Evolutionary conservation across 306 rosid species (phyloP), one percentile per base, ranked within the genome.

Genomic region (Trifolium fragiferum): DNA sequence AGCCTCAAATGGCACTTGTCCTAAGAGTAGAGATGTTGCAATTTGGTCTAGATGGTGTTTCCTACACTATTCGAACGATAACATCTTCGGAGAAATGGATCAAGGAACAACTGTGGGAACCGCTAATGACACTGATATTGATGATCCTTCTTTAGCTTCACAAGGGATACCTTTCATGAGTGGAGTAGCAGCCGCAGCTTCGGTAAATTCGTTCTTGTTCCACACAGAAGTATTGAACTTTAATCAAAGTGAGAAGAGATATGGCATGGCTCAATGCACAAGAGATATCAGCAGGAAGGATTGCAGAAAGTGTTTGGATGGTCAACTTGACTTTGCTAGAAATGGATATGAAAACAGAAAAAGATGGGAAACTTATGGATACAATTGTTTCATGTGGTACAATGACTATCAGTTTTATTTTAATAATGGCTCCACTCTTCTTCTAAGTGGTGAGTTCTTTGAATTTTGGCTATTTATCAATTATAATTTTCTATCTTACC

Each of bases 241-340:
- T 2, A 89, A 80, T 25, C 32, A 82, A 49, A 79, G 79, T 78
- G 49, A 62, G 83, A 85, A 67, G 83, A 77, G 94, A 75, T 87
- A 85, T 72, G 94, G 87, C 9, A 82, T 87, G 94, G 90, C 81
- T 77, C 88, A 87, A 75, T 89, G 94, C 78, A 85, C 81, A 6
- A 80, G 89, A 30, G 94, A 89, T 73, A 87, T 87, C 75, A 44
- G 23, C 21, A 70, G 66, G 66, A 6, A 15, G 41, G 89, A 87
- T 2, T 87, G 91, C 69, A 73, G 44, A 14, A 72, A 12, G 19
- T 89, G 94, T 20, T 15, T 87, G 71, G 78, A 85, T 66, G 44
- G 74, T 83, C 91, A 83, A 2, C 66, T 87, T 19, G 69, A 14
- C 55, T 35, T 15, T 60, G 85, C 82, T 38, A 85, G 79, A 67